Evolutionary conservation across 2,329 filamentous ascomycete species (phyloP).

Genomic region (Blastomyces gilchristii): DNA sequence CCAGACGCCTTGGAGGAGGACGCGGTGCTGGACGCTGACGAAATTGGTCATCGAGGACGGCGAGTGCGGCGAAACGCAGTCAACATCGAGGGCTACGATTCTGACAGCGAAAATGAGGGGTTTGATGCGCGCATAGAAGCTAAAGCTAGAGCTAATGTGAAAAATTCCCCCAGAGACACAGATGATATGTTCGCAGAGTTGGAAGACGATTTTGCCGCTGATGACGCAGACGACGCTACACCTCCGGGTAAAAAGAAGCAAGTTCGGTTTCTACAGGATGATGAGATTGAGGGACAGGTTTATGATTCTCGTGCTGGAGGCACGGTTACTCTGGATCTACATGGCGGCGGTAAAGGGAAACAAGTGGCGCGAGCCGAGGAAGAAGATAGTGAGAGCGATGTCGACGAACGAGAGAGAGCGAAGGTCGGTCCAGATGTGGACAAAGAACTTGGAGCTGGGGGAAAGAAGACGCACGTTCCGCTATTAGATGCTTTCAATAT

Average conservation of each 20-base stretch:
- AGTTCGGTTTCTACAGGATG: constrained; percentile 49
- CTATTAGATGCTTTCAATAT: constrained; percentile 96
- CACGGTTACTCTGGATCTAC: constrained; percentile 51
- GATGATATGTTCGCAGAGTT: constrained; percentile 72
- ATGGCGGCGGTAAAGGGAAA: constrained; percentile 43
- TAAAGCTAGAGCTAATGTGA: constrained; percentile 35
- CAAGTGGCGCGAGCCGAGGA: constrained; percentile 53
- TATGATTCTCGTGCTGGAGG: constrained; percentile 62
- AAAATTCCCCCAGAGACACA: constrained; percentile 34
- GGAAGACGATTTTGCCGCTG: constrained; percentile 48
- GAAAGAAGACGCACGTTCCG: constrained; percentile 84
- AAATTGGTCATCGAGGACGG: constrained; percentile 65
- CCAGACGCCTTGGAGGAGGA: constrained; percentile 63
- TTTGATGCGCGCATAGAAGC: constrained; percentile 65
- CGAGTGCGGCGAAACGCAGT: constrained; percentile 85
- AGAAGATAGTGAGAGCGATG: constrained; percentile 43
- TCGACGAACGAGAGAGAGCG: constrained; percentile 58
- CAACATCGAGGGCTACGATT: constrained; percentile 94
- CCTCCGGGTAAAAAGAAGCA: constrained; percentile 49
- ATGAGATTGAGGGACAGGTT: constrained; percentile 72
- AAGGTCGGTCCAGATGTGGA: constrained; percentile 68
- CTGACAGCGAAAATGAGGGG: constrained; percentile 82
- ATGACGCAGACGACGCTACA: constrained; percentile 43
- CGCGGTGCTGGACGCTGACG: constrained; percentile 75
- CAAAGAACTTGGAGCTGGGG: constrained; percentile 79